Percentiles rank a stretch among this genome's conserved stretches.
These are phyloP conservation scores for Debaryomyces nepalensis DNA, from an alignment of 1,139 yeast genomes.

Conservation along the genomic window DNA sequence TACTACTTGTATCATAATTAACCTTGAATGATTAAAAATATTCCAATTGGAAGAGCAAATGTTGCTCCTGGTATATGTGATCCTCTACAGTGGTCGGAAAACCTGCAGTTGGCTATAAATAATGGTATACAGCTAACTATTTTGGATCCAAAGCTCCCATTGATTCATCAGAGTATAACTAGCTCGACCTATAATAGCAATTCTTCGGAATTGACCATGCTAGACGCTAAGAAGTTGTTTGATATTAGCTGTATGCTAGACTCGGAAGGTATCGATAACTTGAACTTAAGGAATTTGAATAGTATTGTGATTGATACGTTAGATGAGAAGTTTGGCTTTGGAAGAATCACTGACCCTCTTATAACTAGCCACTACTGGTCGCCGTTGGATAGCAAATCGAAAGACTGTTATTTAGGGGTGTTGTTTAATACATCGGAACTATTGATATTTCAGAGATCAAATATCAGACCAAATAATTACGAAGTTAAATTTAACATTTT, in stretches of 20 bases:
- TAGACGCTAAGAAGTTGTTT: conserved; percentile 38
- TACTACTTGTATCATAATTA: not conserved
- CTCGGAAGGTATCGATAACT: conserved; percentile 31
- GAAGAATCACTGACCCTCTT: conserved; percentile 38
- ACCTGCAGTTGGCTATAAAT: conserved; percentile 45
- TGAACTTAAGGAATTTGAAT: conserved; percentile 38
- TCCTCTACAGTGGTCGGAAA: conserved; percentile 45
- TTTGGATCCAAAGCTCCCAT: conserved; percentile 47
- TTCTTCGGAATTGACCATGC: conserved; percentile 18
- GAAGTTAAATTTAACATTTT: conserved; percentile 33
- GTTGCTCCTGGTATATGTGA: conserved; percentile 27
- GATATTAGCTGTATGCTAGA: conserved; percentile 33
- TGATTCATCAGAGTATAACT: conserved; percentile 34
- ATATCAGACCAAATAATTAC: conserved; percentile 29
- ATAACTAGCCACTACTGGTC: conserved; percentile 46
- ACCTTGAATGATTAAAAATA: conserved; percentile 22
- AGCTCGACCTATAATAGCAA: conserved; percentile 16
- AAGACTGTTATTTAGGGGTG: conserved; percentile 39
- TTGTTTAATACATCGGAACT: conserved; percentile 47
- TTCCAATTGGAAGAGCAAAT: conserved; percentile 29
- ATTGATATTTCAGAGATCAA: conserved; percentile 34
- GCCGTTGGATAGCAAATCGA: conserved; percentile 25
- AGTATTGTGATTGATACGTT: conserved; percentile 30
- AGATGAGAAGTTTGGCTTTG: conserved; percentile 37
- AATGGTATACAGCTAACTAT: conserved; percentile 38